Evolutionary conservation across 2,329 filamentous ascomycete species (phyloP), one percentile per base, ranked within the genome.

Genomic region (Fusarium fujikuroi): DNA sequence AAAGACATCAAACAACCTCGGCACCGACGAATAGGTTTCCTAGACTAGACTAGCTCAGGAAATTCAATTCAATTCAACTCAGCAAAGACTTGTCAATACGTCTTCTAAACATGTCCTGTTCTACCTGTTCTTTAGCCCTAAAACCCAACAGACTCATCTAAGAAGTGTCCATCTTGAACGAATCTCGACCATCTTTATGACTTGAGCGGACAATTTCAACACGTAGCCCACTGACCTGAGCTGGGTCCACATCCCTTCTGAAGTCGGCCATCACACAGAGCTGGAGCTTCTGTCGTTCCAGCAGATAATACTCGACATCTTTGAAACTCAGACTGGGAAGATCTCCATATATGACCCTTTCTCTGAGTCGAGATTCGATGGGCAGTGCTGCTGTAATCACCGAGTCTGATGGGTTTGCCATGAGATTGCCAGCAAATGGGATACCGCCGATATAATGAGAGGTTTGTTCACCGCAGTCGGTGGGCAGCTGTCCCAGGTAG

Each of bases 251-350:
- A 34, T 76, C 74, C 7, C 67, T 56, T 28, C 77, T 74, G 30
- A 80, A 63, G 52, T 75, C 79, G 3, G 72, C 72, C 15, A 79
- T 74, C 9, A 83, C 76, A 16, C 77, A 69, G 54, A 83, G 80
- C 44, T 83, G 75, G 14, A 89, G 77, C 11, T 78, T 71, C 49
- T 36, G 32, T 52, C n/a, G 49, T 8, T 80, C 64, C 30, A 74
- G 75, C n/a, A 89, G 80, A 66, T 84, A 87, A 3, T 84, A 83
- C 42, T 81, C 78, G 6, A 85, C 81, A 12, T 54, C 49, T 36
- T 36, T 52, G 32, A 52, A 52, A 36, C n/a, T 6, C 15, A 52
- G 49, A 6, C 49, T 52, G 32, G 18, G 6, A 15, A 52, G 49
- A 18, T 52, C 49, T 7, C 49, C 49, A 4, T 25, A 36, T 36